Base-by-base conservation (phyloP, 331 rosid species). In the Dryas integrifolia region DNA sequence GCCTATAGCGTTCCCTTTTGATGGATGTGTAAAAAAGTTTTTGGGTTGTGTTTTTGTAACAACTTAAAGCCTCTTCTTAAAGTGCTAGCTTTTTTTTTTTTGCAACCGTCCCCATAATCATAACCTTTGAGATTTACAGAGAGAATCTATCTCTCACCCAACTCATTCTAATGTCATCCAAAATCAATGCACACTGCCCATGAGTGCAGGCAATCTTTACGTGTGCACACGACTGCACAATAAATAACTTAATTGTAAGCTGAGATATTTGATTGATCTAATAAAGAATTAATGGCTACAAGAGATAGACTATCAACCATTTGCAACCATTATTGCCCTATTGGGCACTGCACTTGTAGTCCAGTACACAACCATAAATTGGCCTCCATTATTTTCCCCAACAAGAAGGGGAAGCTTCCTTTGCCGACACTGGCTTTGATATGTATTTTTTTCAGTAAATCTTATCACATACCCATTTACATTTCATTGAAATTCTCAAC, bases 401-500 rank as follows among this genome's bases (percentile, higher is more conserved):
- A 57, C 55, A 26, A 44, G 56, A 57, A 57, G 11, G 66, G 12
- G 57, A 58, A 43, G 52, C 57, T 71, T 71, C 75, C 47, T 6
- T 58, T 71, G 75, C 66, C 75, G 75, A 71, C 75, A 57, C 75
- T 14, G 55, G 30, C 66, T 45, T 56, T 18, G 74, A 70, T 24
- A 49, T 30, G 13, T 56, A 56, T 3, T 41, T 18, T 12, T 13
- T 21, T 7, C 3, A 43, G 55, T 43, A 30, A 56, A 55, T 55
- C 65, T 70, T 44, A 44, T 24, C 65, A 39, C 59, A 38, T 49
- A 5, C 39, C 18, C 12, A 55, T 55, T n/a, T 15, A 44, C 9
- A 43, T 50, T 7, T 7, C 61, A 55, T 82, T 73, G 65, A 65
- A 79, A 58, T 79, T 66, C 76, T 82, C 80, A 55, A 58, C 72